A percentile compares a stretch with the other conserved stretches of the same genome.
phyloP scores from a whole-genome alignment of 1,284 basidiomycete species.

The Pseudozyma sp. region DNA sequence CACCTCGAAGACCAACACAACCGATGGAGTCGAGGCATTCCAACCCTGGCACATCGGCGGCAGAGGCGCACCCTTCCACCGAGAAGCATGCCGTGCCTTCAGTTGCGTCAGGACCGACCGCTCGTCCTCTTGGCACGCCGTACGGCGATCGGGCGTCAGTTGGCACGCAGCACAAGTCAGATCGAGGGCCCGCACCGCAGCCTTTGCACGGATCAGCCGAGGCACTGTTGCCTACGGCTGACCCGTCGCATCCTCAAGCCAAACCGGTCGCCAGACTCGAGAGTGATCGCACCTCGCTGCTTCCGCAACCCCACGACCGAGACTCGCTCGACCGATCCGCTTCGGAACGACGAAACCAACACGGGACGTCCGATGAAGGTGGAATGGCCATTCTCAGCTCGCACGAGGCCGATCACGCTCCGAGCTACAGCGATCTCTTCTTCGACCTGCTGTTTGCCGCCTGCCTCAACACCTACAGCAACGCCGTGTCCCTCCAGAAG shows the following conservation, averaged over 20 bases:
- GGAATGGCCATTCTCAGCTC: conserved; percentile 25
- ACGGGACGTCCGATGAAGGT: background rate
- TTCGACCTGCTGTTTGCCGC: conserved; percentile 49
- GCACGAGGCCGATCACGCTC: conserved; percentile 19
- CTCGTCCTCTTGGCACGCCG: background rate
- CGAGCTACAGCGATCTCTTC: conserved; percentile 47
- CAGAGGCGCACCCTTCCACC: no score
- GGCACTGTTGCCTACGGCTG: background rate
- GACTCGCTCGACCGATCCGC: no score
- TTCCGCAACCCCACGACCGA: no score
- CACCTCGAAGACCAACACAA: no score
- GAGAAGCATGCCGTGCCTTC: background rate
- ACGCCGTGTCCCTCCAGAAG: conserved; percentile 32
- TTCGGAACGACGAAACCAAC: background rate
- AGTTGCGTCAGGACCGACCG: background rate
- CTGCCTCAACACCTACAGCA: conserved; percentile 44
- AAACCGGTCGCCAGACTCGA: conserved; percentile 3
- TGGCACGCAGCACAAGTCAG: background rate
- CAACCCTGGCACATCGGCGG: no score
- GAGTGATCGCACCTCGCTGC: background rate
- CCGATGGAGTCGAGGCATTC: no score
- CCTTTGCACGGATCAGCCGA: background rate
- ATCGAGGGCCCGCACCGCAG: background rate
- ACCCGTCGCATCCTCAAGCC: background rate
- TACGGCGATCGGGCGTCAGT: background rate